Base-by-base conservation (phyloP, 257 asterid genomes). In the Penstemon barbatus region DNA sequence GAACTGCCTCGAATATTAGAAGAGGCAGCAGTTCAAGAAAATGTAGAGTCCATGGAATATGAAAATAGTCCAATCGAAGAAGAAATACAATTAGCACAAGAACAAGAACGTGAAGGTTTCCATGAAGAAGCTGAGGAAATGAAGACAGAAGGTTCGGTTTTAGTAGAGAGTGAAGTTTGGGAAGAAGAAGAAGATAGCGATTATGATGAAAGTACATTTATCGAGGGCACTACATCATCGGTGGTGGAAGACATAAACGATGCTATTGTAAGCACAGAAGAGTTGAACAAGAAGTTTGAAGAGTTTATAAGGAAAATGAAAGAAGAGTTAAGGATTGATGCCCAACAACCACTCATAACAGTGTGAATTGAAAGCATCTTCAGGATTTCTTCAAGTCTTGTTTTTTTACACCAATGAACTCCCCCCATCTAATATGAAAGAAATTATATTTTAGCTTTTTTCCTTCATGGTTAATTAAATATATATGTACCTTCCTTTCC, bases 241-340 rank as follows among this genome's bases (percentile, higher is more conserved):
- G 38, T 58, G 7, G 61, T 58, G 11, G 61, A 58, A 4, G 66
- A 46, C 1, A 15, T 63, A 52, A 69, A 10, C 19, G 82, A 75
- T 8, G 75, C 42, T 66, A 57, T 62, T 6, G 73, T 76, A 5
- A 79, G 84, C 61, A 76, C 78, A 9, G 84, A 82, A 60, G 84
- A 82, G 48, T 49, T 79, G 71, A 79, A 79, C 53, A 71, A 76
- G 59, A 79, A 74, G 78, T 74, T 79, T 52, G 84, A 82, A 67
- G 86, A 82, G 12, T 82, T 82, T 61, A 79, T 82, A 2, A 76
- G 75, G 75, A 82, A 58, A 72, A 82, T 76, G 82, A 82, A 82
- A 61, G 78, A 79, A 68, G 86, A 79, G 8, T 67, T 82, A 25
- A 73, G 83, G 71, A 68, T 81, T 63, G 79, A 75, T 71, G 77